Evolutionary conservation across 495 filamentous ascomycete species (phyloP).

Genomic region (Daldinia bambusicola): DNA sequence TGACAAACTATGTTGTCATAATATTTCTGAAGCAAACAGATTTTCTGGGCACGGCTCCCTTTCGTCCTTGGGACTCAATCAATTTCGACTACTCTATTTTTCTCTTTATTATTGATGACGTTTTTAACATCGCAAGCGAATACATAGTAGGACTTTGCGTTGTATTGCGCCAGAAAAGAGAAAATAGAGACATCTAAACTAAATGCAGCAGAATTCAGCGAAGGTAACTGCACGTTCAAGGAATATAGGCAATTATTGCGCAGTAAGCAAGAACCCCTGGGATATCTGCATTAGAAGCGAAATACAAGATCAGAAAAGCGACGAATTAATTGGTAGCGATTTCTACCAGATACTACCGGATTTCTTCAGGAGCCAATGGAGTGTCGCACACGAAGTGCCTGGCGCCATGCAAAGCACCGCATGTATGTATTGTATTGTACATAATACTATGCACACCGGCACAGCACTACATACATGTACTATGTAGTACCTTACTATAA

Average conservation of each 20-base stretch:
- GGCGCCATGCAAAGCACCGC: neutral
- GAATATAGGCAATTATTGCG: neutral
- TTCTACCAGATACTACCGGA: conserved; percentile 22
- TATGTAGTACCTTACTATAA: conserved; percentile 13
- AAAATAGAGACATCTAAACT: neutral
- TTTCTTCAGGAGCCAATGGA: conserved; percentile 25
- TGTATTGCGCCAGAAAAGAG: neutral
- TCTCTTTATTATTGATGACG: neutral
- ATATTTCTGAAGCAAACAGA: conserved; percentile 33
- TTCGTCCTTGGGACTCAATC: conserved; percentile 1
- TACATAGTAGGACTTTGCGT: neutral
- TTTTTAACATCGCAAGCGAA: neutral
- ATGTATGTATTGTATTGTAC: too few species aligned
- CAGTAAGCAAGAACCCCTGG: neutral
- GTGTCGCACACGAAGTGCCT: neutral
- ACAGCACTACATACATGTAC: neutral
- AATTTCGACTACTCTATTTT: neutral
- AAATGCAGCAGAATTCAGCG: conserved; percentile 10
- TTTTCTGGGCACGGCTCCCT: conserved; percentile 17
- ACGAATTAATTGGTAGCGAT: conserved; percentile 29
- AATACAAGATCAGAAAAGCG: too few species aligned
- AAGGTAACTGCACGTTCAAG: conserved; percentile 1
- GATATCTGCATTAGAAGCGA: too few species aligned
- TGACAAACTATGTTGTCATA: conserved; percentile 18
- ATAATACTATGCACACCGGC: too few species aligned